A percentile compares a stretch with the other conserved stretches of the same genome.
Conservation (phyloP, 306 rosid genomes). For the Vigna nakashimae region DNA sequence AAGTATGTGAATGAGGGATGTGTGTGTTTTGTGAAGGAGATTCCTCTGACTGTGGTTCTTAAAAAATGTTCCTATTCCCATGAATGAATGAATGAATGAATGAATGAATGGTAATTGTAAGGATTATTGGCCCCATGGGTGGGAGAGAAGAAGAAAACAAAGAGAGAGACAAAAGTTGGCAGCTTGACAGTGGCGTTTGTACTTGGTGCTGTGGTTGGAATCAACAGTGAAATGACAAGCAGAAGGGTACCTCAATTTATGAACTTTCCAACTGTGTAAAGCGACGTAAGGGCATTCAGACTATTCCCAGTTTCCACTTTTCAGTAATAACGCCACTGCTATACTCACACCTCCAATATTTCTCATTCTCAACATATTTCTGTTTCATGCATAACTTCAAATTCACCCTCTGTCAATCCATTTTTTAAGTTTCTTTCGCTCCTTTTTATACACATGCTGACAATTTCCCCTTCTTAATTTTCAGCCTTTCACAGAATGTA, state of each 20-base stretch:
- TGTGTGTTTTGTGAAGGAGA: conserved; percentile 23
- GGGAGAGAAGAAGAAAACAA: conserved; percentile 31
- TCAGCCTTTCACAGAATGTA: background rate
- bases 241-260: conserved; percentile 38
- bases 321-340: background rate
- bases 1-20: background rate
- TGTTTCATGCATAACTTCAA: conserved; percentile 14
- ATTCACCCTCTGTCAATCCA: conserved; percentile 30
- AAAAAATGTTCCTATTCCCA: background rate
- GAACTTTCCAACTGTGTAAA: conserved; percentile 45
- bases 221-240: conserved; percentile 41
- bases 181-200: conserved; percentile 44
- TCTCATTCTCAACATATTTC: background rate
- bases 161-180: conserved; percentile 40
- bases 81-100: conserved; percentile 25
- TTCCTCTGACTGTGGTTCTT: background rate
- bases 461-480: conserved; percentile 21
- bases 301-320: conserved; percentile 43
- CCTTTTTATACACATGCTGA: conserved; percentile 24
- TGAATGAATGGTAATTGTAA: conserved; percentile 8
- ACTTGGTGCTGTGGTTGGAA: conserved; percentile 39
- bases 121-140: background rate
- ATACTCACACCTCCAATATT: too few species aligned
- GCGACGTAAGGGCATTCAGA: conserved; percentile 33
- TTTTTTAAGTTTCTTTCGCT: conserved; percentile 19